These are phyloP conservation scores for Cryptococcus sp. DNA, from an alignment of 1,284 basidiomycete genomes.

Conservation along the genomic window DNA sequence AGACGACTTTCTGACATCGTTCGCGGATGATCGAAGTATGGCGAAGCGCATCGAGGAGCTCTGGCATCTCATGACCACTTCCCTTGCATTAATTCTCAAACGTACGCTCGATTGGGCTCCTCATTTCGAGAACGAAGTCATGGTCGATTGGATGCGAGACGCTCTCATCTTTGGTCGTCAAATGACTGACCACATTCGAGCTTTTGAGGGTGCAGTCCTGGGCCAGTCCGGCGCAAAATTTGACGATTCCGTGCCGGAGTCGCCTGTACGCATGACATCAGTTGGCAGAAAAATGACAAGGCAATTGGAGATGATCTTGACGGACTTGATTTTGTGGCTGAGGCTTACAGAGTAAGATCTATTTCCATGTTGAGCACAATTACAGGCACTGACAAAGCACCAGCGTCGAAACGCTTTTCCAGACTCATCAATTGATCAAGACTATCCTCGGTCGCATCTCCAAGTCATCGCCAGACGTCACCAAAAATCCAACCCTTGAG, in stretches of 20 bases:
- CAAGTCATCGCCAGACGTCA: conserved; percentile 33
- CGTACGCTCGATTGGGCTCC: conserved; percentile 77
- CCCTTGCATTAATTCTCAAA: conserved; percentile 78
- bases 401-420: conserved; percentile 75
- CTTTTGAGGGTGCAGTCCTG: conserved; percentile 70
- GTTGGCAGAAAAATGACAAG: conserved; percentile 72
- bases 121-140: conserved; percentile 74
- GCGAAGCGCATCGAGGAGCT: conserved; percentile 65
- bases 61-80: conserved; percentile 79
- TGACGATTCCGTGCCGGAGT: conserved; percentile 24
- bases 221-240: conserved; percentile 30
- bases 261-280: conserved; percentile 45
- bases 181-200: conserved; percentile 73
- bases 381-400: conserved; percentile 6
- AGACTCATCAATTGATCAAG: conserved; percentile 78
- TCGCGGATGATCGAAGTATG: conserved; percentile 37
- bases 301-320: conserved; percentile 73
- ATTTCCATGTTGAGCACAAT: not conserved
- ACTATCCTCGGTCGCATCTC: conserved; percentile 64
- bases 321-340: conserved; percentile 78
- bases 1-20: conserved; percentile 55
- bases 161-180: conserved; percentile 87
- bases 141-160: conserved; percentile 96
- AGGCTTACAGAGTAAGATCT: conserved; percentile 74
- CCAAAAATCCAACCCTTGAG: conserved; percentile 30